Percentiles rank a stretch among this genome's conserved stretches.
Conservation (phyloP, 352 stramenopile genomes). For the Phytophthora meadii region DNA sequence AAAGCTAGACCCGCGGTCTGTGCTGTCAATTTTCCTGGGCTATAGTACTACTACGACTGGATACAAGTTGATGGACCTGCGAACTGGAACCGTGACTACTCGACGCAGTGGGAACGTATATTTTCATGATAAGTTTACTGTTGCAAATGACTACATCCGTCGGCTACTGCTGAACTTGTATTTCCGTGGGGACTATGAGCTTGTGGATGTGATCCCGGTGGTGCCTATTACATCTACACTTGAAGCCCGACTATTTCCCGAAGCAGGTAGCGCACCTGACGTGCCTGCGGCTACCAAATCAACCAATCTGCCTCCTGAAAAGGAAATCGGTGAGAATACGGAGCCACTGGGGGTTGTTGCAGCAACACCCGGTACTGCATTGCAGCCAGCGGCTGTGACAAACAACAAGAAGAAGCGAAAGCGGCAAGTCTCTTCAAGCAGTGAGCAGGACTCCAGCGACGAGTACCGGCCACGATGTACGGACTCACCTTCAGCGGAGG, state of each 20-base stretch:
- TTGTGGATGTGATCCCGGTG: slow-evolving; percentile 2
- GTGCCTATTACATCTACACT: slow-evolving; percentile 7
- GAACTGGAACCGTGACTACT: slow-evolving; percentile 15
- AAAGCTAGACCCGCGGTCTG: slow-evolving; percentile 15
- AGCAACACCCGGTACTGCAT: no score
- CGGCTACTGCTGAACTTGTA: slow-evolving; percentile 14
- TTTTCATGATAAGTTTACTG: slow-evolving; percentile 16
- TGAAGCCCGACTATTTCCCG: background rate
- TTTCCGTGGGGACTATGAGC: slow-evolving; percentile 1
- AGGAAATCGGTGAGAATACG: no score
- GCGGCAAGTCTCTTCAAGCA: background rate
- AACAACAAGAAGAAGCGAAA: slow-evolving; percentile 4
- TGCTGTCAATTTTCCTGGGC: slow-evolving; percentile 7
- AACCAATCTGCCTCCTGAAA: no score
- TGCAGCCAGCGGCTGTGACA: no score
- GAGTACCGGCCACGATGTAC: background rate
- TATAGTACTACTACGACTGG: slow-evolving; percentile 16
- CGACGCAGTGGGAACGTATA: slow-evolving; percentile 15
- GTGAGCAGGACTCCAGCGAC: background rate
- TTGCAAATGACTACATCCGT: slow-evolving; percentile 3
- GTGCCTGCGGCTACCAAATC: background rate
- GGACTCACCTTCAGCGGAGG: background rate
- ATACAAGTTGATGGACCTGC: slow-evolving; percentile 27
- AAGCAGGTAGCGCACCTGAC: background rate
- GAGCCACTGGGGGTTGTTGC: no score